phyloP scores from a whole-genome alignment of 768 basidiomycete species.

The Cyathus striatus region DNA sequence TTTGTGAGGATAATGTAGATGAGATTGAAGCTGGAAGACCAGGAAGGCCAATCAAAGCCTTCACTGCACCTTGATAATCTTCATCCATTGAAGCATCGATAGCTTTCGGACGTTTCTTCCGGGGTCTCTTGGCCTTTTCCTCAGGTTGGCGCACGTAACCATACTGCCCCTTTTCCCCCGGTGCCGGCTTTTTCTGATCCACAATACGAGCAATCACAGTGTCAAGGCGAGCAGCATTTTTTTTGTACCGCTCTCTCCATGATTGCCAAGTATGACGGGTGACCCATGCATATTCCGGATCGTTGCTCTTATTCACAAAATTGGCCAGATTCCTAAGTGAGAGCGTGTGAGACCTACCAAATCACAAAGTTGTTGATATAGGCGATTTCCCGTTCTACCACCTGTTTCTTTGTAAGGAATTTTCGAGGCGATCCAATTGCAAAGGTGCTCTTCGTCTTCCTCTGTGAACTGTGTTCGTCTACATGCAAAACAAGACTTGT shows the following conservation, averaged over 20 bases:
- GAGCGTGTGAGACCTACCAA: slow-evolving; percentile 35
- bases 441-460: slow-evolving; percentile 70
- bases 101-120: slow-evolving; percentile 41
- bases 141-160: slow-evolving; percentile 76
- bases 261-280: slow-evolving; percentile 85
- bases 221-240: slow-evolving; percentile 68
- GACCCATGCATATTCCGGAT: slow-evolving; percentile 78
- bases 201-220: slow-evolving; percentile 59
- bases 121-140: slow-evolving; percentile 55
- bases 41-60: slow-evolving; percentile 12
- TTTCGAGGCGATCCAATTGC: slow-evolving; percentile 76
- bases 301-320: slow-evolving; percentile 38
- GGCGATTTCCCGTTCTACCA: slow-evolving; percentile 74
- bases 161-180: slow-evolving; percentile 78
- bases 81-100: slow-evolving; percentile 7
- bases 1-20: neutral
- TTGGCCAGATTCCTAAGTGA: neutral
- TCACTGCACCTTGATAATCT: slow-evolving; percentile 5
- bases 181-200: slow-evolving; percentile 59
- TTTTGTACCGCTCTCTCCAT: slow-evolving; percentile 87
- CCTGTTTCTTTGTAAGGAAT: slow-evolving; percentile 83
- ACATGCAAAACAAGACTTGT: slow-evolving; percentile 2
- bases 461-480: slow-evolving; percentile 78
- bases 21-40: slow-evolving; percentile 9
- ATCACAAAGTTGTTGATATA: slow-evolving; percentile 80